A percentile compares a stretch with the other conserved stretches of the same genome.
Evolutionary conservation across 1,284 basidiomycete genomes (phyloP).

Genomic region (Coniferiporia sulphurascens): DNA sequence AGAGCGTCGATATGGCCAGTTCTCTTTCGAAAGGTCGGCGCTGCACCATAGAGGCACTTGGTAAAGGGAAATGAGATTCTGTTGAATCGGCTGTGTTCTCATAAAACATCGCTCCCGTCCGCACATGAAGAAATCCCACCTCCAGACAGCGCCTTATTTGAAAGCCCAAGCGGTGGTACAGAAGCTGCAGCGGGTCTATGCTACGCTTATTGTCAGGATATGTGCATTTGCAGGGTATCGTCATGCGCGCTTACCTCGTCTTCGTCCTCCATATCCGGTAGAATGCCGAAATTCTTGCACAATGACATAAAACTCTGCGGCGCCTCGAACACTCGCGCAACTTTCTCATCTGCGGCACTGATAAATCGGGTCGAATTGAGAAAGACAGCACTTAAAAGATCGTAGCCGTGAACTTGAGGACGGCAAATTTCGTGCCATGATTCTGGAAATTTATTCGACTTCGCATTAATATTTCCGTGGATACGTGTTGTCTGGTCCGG

Average conservation of each 20-base stretch:
- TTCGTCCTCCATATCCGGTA: slow-evolving; percentile 44
- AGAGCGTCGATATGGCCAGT: slow-evolving; percentile 81
- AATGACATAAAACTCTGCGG: slow-evolving; percentile 71
- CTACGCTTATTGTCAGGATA: not conserved
- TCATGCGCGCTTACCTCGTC: slow-evolving; percentile 36
- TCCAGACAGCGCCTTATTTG: slow-evolving; percentile 62
- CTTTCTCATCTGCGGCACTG: slow-evolving; percentile 91
- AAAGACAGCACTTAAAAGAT: slow-evolving; percentile 78
- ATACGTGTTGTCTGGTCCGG: slow-evolving; percentile 87
- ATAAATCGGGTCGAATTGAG: slow-evolving; percentile 74
- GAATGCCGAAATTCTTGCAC: slow-evolving; percentile 44
- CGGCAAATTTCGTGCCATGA: slow-evolving; percentile 85
- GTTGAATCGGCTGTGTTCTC: slow-evolving; percentile 5
- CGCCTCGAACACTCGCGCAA: slow-evolving; percentile 86
- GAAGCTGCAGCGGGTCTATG: slow-evolving; percentile 56
- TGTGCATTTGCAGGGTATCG: not conserved
- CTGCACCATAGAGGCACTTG: slow-evolving; percentile 11
- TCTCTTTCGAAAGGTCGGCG: slow-evolving; percentile 70
- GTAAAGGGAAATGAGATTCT: slow-evolving; percentile 11
- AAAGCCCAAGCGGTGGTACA: slow-evolving; percentile 73
- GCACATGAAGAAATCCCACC: slow-evolving; percentile 33
- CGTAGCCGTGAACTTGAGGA: slow-evolving; percentile 94
- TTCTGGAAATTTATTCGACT: slow-evolving; percentile 20
- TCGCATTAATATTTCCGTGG: slow-evolving; percentile 51
- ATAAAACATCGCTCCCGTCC: not conserved